Evolutionary conservation across 345 rosid genomes (phyloP).

Genomic region (Balakata baccata): DNA sequence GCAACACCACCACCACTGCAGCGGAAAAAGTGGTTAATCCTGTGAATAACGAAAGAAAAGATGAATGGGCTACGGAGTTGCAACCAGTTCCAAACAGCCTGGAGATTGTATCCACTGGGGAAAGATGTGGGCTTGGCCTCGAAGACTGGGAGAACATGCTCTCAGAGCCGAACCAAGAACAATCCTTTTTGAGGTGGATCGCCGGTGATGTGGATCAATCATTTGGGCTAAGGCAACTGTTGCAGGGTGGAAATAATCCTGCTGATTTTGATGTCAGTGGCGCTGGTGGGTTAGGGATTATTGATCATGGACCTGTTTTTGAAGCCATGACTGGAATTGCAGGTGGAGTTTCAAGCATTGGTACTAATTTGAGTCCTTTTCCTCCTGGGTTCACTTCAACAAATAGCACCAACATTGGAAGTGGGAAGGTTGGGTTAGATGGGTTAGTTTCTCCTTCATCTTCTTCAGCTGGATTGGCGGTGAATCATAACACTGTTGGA

Average conservation of each 20-base stretch:
- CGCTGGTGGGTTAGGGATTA: conserved; percentile 33
- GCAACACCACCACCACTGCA: conserved; percentile 21
- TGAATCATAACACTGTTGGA: conserved; percentile 25
- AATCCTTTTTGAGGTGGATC: conserved; percentile 45
- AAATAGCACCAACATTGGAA: conserved; percentile 23
- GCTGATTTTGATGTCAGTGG: conserved; percentile 42
- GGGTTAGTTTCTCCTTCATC: conserved; percentile 23
- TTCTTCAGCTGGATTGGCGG: conserved; percentile 24
- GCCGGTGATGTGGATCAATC: conserved; percentile 50
- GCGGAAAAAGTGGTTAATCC: neutral
- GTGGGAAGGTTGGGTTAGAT: conserved; percentile 20
- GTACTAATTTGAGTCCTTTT: conserved; percentile 28
- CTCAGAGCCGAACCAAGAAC: conserved; percentile 46
- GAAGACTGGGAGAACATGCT: conserved; percentile 54
- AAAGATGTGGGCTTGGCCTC: conserved; percentile 44
- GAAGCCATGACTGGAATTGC: conserved; percentile 27
- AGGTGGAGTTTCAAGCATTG: conserved; percentile 21
- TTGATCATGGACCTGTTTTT: conserved; percentile 35
- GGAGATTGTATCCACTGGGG: conserved; percentile 31
- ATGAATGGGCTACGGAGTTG: conserved; percentile 48
- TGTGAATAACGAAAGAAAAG: conserved; percentile 26
- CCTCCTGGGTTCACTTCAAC: conserved; percentile 26
- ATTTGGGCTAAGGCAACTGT: conserved; percentile 35
- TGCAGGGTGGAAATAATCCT: conserved; percentile 33
- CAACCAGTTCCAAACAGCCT: conserved; percentile 35